These are phyloP conservation scores for Schizophyllum amplum DNA, from an alignment of 1,284 basidiomycete species.

Conservation along the genomic window DNA sequence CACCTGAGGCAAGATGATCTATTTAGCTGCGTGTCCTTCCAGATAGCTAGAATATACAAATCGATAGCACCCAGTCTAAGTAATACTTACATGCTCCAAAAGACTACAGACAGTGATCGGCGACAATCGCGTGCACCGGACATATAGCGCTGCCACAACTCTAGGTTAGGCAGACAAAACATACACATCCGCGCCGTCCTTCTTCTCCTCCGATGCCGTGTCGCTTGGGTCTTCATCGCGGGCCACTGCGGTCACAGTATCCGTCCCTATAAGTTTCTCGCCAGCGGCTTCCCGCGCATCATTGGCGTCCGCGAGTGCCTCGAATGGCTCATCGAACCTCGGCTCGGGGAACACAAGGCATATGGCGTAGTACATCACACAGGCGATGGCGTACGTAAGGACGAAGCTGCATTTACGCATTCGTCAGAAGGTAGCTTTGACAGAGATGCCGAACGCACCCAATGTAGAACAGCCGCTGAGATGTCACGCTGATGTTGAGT, in stretches of 20 bases:
- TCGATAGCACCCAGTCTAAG: too few relatives aligned
- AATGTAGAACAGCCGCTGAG: constrained; percentile 5
- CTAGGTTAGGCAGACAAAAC: not conserved
- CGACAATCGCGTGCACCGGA: too few relatives aligned
- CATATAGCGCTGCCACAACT: too few relatives aligned
- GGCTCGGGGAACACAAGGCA: constrained; percentile 8
- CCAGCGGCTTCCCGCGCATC: not conserved
- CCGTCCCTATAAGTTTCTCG: not conserved
- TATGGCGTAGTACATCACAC: constrained; percentile 8
- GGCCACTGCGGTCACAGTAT: not conserved
- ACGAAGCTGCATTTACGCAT: constrained; percentile 8
- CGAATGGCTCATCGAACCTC: not conserved
- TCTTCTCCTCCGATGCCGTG: not conserved
- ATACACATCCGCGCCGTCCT: not conserved
- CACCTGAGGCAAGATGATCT: too few relatives aligned
- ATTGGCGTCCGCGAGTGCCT: not conserved
- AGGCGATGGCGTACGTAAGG: constrained; percentile 11
- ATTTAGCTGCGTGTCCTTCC: too few relatives aligned
- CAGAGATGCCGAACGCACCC: constrained; percentile 6
- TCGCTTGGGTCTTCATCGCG: not conserved
- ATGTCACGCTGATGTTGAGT: constrained; percentile 9
- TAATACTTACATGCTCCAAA: too few relatives aligned
- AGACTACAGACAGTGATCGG: too few relatives aligned
- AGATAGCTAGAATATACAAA: too few relatives aligned
- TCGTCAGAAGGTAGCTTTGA: not conserved